These are phyloP conservation scores for Thalassiosira allenii DNA, from an alignment of 352 stramenopile genomes.

Conservation along the genomic window DNA sequence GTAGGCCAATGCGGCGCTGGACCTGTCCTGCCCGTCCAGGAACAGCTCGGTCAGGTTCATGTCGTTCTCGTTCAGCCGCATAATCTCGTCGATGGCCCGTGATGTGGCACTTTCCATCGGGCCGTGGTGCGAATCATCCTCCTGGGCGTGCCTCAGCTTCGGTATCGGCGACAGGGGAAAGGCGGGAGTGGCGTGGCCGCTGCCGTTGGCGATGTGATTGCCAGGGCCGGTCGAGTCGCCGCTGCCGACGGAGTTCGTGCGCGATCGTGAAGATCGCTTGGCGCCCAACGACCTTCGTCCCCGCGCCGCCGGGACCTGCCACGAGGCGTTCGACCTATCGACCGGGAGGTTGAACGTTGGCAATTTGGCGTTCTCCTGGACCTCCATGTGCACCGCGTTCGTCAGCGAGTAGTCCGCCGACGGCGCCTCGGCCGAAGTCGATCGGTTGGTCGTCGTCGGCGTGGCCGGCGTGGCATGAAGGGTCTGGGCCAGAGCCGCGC, in stretches of 20 bases:
- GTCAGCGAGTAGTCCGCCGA: neutral
- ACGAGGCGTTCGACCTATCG: slow-evolving; percentile 67
- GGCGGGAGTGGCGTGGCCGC: neutral
- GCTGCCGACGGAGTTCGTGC: slow-evolving; percentile 4
- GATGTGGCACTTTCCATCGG: slow-evolving; percentile 33
- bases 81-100: slow-evolving; percentile 55
- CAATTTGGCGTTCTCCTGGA: slow-evolving; percentile 83
- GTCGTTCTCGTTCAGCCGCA: slow-evolving; percentile 56
- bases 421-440: neutral
- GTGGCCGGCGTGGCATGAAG: neutral
- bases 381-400: slow-evolving; percentile 83
- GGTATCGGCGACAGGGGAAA: slow-evolving; percentile 19
- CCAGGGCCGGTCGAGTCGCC: neutral
- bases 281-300: slow-evolving; percentile 22
- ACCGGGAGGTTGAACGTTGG: slow-evolving; percentile 72
- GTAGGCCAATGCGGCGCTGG: slow-evolving; percentile 67
- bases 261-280: too few species aligned
- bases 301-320: slow-evolving; percentile 35
- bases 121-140: neutral
- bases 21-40: slow-evolving; percentile 61
- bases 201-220: neutral
- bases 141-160: neutral
- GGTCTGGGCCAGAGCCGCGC: too few species aligned
- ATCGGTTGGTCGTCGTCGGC: neutral
- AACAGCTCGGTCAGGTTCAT: slow-evolving; percentile 76